Evolutionary conservation across 768 basidiomycete genomes (phyloP).

Genomic region (Panaeolus papilionaceus): DNA sequence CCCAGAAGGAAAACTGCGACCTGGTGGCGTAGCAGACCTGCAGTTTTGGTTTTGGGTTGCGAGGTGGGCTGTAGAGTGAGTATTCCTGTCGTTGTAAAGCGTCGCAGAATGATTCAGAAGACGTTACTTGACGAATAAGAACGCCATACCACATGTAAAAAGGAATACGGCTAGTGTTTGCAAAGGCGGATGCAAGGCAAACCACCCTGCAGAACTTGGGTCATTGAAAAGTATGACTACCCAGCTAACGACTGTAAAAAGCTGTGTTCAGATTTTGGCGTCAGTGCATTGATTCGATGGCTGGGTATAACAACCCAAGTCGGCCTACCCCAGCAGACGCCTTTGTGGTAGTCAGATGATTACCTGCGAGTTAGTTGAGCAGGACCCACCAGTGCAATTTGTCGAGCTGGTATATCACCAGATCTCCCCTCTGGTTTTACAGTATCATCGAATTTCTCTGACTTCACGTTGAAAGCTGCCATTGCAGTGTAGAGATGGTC

Average conservation of each 20-base stretch:
- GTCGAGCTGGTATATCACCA: slow-evolving; percentile 42
- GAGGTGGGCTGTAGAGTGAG: slow-evolving; percentile 79
- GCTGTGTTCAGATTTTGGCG: slow-evolving; percentile 33
- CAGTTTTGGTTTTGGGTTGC: slow-evolving; percentile 66
- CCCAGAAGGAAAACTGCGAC: slow-evolving; percentile 60
- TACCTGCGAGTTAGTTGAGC: neutral
- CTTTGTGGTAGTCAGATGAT: neutral
- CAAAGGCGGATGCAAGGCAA: slow-evolving; percentile 69
- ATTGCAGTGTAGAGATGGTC: neutral
- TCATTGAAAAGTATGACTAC: slow-evolving; percentile 48
- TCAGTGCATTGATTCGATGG: neutral
- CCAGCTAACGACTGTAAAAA: slow-evolving; percentile 52
- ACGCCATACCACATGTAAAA: slow-evolving; percentile 62
- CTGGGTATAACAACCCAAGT: neutral
- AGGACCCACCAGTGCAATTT: slow-evolving; percentile 44
- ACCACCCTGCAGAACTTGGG: slow-evolving; percentile 60
- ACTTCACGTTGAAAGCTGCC: neutral
- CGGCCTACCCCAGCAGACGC: neutral
- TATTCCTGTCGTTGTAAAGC: slow-evolving; percentile 52
- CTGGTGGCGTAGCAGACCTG: slow-evolving; percentile 76
- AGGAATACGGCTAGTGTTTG: slow-evolving; percentile 61
- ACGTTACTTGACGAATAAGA: neutral
- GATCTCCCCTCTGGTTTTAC: slow-evolving; percentile 42
- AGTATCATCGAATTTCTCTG: slow-evolving; percentile 1
- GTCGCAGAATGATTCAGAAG: neutral